phyloP scores from a whole-genome alignment of 768 basidiomycete species.

The Boletus sp. region DNA sequence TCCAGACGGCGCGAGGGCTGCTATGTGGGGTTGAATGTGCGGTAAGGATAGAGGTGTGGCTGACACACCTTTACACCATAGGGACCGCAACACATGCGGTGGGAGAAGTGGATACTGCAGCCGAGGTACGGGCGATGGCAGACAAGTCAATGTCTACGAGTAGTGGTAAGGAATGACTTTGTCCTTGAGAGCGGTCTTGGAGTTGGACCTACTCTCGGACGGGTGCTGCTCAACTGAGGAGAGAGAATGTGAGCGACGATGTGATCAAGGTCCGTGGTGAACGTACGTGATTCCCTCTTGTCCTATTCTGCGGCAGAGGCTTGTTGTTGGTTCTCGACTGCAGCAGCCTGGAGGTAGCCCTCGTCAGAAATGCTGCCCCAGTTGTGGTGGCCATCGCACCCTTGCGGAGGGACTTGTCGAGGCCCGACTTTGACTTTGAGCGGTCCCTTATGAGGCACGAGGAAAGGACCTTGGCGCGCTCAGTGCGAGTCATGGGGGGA shows the following conservation, averaged over 20 bases:
- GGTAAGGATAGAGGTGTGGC: background rate
- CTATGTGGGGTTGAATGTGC: background rate
- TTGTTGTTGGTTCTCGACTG: no score
- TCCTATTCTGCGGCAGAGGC: no score
- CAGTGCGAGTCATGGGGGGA: no score
- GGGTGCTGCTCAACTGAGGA: slow-evolving; percentile 4
- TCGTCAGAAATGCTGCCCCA: no score
- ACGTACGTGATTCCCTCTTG: no score
- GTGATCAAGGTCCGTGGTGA: no score
- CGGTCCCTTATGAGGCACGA: no score
- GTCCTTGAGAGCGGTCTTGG: slow-evolving; percentile 66
- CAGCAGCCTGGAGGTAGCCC: no score
- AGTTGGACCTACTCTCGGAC: slow-evolving; percentile 39
- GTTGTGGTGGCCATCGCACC: no score
- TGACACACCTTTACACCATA: slow-evolving; percentile 22
- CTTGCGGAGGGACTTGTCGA: no score
- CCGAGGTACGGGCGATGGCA: slow-evolving; percentile 81
- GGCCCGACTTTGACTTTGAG: no score
- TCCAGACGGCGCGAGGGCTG: background rate
- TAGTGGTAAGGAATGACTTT: slow-evolving; percentile 27
- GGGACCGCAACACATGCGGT: slow-evolving; percentile 16
- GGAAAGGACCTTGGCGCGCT: no score
- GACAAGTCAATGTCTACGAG: slow-evolving; percentile 54
- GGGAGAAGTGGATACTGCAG: slow-evolving; percentile 62
- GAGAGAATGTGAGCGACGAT: background rate